Base-by-base conservation (phyloP, 805 yeast genomes). In the Starmera pachycereana region DNA sequence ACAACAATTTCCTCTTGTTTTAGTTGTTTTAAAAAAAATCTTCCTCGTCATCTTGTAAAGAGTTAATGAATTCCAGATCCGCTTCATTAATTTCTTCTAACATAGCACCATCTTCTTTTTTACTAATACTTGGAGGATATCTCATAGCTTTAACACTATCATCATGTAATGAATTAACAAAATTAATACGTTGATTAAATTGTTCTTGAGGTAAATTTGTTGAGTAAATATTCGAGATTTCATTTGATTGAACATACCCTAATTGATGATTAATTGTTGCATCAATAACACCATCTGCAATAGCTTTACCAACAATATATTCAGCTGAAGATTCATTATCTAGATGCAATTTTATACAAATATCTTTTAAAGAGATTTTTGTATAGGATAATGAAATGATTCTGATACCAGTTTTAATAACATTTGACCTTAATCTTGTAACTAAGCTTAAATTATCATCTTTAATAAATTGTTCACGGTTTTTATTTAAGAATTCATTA, bases 291-390 rank as follows among this genome's bases (percentile, higher is more conserved):
- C 96, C 96, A 59, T 92, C 99, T 54, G 96, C 79, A 43, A 92
- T 90, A 22, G 97, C 92, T 67, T 92, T 90, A 32, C 96, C 86
- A 18, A 92, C 96, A 60, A 92, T 88, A 60, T 90, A 92, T 66
- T 92, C 99, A 1, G 96, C 95, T 52, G 90, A 81, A 56, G 92
- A 89, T 66, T 92, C 99, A 37, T 89, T 80, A 54, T 90, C 98
- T 46, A 92, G 72, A 51, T 84, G 88, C 57, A 92, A 74, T 57
- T 90, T 86, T 53, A 92, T 74, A 62, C 98, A 92, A 42, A 92
- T 88, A 57, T 92, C 99, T 61, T 82, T 84, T 53, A 92, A 72
- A 4, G 97, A 85, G 45, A 92, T 92, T 58, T 77, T 80, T 44
- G 92, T 83, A 66, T 92, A 92, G 7, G 96, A 80, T 53, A 92